Evolutionary conservation across 2,329 filamentous ascomycete genomes (phyloP), one percentile per base, ranked within the genome.

Genomic region (Furcasterigmium sp.): DNA sequence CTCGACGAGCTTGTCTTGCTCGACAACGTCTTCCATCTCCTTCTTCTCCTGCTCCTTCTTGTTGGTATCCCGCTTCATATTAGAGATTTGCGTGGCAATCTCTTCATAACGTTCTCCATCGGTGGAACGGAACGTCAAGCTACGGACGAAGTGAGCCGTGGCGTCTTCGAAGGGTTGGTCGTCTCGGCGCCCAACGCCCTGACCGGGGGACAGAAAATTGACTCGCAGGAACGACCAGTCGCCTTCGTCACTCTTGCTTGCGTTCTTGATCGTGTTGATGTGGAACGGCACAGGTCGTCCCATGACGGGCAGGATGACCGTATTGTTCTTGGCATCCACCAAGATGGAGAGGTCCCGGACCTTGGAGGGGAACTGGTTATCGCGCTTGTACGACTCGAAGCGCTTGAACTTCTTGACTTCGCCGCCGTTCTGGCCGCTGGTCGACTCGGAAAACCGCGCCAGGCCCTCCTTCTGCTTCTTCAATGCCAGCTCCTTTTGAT

Each of bases 11-110:
- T 98, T 98, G 62, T 98, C 93, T 64, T 98, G 93, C 66, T 97
- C 93, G 6, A 98, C 91, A 18, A 98, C 93, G 64, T 98, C 93
- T 62, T 98, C 93, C 86, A 98, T 86, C 55, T 98, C 91, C 70
- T 98, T 98, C 80, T 97, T 96, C 67, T 96, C 91, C 57, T 96
- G 91, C 64, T 98, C 93, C 55, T 89, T 87, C 65, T 95, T 91
- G 34, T 88, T 80, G 5, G 87, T 83, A 53, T 91, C 88, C 61
- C 93, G 95, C 72, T 96, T 95, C 73, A 98, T 84, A 58, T 96
- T 93, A 10, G 89, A 91, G 55, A 98, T 97, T 58, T 95, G 87
- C 48, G 86, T 86, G 11, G 90, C 85, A 53, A 98, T 93, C 56
- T 94, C 88, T 46, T 88, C 85, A 61, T 98, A 90, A 49, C 91